Conservation (phyloP, 2,329 filamentous ascomycete species). For the Thielaviopsis ethacetica region DNA sequence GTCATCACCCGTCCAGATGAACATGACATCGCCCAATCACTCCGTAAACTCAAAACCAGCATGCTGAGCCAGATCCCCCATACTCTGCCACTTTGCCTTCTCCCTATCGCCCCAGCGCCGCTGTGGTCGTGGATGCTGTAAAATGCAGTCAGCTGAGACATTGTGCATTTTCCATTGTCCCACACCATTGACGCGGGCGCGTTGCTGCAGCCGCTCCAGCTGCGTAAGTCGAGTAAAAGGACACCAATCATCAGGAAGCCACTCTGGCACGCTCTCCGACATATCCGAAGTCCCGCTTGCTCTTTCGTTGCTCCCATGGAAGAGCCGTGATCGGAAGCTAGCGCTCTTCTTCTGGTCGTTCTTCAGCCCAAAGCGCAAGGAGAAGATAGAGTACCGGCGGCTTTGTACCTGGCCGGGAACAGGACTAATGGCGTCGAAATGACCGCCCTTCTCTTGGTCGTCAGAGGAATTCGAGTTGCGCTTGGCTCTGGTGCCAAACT, state of each 20-base stretch:
- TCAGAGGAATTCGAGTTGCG: neutral
- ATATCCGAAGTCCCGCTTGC: neutral
- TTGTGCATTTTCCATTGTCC: conserved; percentile 1
- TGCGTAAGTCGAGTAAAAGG: conserved; percentile 1
- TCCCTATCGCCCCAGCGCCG: neutral
- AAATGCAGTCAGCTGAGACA: neutral
- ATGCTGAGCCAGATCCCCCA: conserved; percentile 1
- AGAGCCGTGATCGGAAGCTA: neutral
- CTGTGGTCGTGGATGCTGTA: conserved; percentile 6
- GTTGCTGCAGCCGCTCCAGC: conserved; percentile 1
- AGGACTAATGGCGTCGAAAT: neutral
- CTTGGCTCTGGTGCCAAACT: conserved; percentile 6
- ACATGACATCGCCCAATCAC: neutral
- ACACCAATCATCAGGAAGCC: conserved; percentile 6
- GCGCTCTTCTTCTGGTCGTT: neutral
- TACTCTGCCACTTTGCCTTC: conserved; percentile 2
- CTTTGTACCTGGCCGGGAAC: neutral
- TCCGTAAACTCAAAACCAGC: neutral
- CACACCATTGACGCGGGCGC: neutral
- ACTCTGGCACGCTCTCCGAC: neutral
- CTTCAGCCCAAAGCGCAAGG: neutral
- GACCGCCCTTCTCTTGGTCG: neutral
- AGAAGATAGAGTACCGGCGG: neutral
- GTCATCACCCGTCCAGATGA: neutral
- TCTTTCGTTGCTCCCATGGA: neutral